Percentiles rank a stretch among this genome's conserved stretches.
Conservation (phyloP, 116 monocot species). For the Cymodocea nodosa region DNA sequence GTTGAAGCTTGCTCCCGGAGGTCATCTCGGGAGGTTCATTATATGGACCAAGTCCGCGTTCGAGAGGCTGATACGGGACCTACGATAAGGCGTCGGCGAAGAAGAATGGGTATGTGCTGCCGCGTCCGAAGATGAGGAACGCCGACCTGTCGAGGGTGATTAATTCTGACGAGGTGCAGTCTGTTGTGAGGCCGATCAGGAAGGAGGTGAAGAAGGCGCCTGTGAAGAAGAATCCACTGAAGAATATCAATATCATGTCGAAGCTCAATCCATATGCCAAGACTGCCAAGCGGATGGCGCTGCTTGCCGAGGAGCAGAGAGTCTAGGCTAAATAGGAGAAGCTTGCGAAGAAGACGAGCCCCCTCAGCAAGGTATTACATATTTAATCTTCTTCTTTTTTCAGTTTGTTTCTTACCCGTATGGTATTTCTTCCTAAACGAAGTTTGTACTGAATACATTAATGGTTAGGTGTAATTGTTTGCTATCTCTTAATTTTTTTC, state of each 20-base stretch:
- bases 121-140: conserved; percentile 74
- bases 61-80: conserved; percentile 73
- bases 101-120: conserved; percentile 81
- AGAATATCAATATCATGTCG: conserved; percentile 49
- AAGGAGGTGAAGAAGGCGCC: conserved; percentile 47
- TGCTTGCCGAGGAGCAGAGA: conserved; percentile 71
- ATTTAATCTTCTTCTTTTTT: background rate
- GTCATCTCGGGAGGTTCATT: conserved; percentile 73
- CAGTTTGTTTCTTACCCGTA: background rate
- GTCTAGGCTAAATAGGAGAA: conserved; percentile 75
- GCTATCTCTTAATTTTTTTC: background rate
- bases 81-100: conserved; percentile 58
- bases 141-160: conserved; percentile 65
- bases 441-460: too few relatives aligned
- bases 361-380: conserved; percentile 39
- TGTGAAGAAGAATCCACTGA: conserved; percentile 80
- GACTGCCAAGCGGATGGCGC: conserved; percentile 71
- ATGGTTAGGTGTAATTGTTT: background rate
- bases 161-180: conserved; percentile 80
- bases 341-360: conserved; percentile 53
- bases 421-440: too few relatives aligned
- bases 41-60: conserved; percentile 85
- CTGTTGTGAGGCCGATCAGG: conserved; percentile 55
- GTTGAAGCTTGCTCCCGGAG: conserved; percentile 77
- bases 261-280: conserved; percentile 76